A percentile compares a stretch with the other conserved stretches of the same genome.
Conservation (phyloP, 2,329 filamentous ascomycete genomes). For the Pseudocercospora eumusae region DNA sequence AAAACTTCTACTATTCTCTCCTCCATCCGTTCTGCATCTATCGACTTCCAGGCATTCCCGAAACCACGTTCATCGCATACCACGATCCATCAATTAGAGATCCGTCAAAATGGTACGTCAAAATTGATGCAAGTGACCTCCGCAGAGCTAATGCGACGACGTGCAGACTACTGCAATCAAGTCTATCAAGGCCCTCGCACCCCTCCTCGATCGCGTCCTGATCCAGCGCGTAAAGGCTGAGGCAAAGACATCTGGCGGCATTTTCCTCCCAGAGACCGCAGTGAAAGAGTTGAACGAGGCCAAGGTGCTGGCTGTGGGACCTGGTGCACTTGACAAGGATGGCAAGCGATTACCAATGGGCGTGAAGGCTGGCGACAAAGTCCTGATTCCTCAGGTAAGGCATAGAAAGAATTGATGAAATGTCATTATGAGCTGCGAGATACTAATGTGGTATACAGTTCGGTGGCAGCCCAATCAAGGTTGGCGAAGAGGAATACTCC, state of each 20-base stretch:
- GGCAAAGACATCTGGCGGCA: constrained; percentile 91
- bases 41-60: constrained; percentile 22
- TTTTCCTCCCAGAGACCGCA: constrained; percentile 95
- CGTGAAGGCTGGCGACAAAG: constrained; percentile 81
- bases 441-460: constrained; percentile 58
- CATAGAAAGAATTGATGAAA: not conserved
- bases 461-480: constrained; percentile 92
- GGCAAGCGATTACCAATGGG: constrained; percentile 85
- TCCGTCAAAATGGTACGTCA: constrained; percentile 34
- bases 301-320: constrained; percentile 91
- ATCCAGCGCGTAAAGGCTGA: constrained; percentile 98
- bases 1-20: constrained; percentile 9
- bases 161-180: constrained; percentile 65
- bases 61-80: constrained; percentile 21
- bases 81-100: constrained; percentile 1
- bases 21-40: constrained; percentile 9
- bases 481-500: constrained; percentile 93
- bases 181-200: constrained; percentile 90
- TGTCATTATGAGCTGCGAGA: not conserved
- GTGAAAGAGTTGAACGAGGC: constrained; percentile 99
- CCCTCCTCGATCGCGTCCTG: constrained; percentile 95
- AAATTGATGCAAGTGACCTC: constrained; percentile 8
- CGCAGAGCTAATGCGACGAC: constrained; percentile 26
- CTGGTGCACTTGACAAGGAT: constrained; percentile 81
- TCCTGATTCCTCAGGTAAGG: constrained; percentile 89